phyloP scores from a whole-genome alignment of 1,139 yeast species.

The Candida sp. region DNA sequence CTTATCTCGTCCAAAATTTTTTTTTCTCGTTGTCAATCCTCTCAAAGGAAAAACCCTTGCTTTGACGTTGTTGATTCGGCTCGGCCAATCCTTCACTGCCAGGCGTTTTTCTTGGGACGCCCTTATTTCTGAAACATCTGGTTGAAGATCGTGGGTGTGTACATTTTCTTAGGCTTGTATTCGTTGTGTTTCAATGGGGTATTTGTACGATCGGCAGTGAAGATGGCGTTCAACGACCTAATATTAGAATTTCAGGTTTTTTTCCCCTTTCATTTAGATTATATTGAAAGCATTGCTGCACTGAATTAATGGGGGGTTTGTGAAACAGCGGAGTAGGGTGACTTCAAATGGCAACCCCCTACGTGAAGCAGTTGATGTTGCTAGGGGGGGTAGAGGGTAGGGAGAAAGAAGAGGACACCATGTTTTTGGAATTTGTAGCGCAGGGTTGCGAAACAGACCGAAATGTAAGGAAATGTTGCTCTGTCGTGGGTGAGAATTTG shows the following conservation, averaged over 20 bases:
- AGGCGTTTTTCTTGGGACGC: not conserved
- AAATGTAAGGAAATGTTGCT: not conserved
- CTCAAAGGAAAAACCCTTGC: not conserved
- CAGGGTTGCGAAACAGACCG: not conserved
- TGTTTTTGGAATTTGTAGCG: not conserved
- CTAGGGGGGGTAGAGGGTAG: no score
- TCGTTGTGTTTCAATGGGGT: not conserved
- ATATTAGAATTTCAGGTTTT: not conserved
- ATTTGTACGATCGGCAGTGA: not conserved
- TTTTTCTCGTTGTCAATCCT: conserved; percentile 15
- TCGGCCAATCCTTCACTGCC: not conserved
- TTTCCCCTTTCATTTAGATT: not conserved
- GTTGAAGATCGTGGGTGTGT: not conserved
- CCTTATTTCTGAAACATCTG: not conserved
- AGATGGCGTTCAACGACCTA: not conserved
- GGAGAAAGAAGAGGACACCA: no score
- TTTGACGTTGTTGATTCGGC: not conserved
- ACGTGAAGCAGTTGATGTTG: no score
- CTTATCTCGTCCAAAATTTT: conserved; percentile 57
- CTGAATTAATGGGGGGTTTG: no score
- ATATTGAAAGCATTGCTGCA: not conserved
- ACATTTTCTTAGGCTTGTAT: not conserved
- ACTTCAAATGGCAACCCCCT: no score
- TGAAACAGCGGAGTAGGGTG: no score
- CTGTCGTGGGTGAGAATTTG: not conserved